phyloP scores from a whole-genome alignment of 2,329 filamentous ascomycete species.

The Chaetomiaceae sp. region DNA sequence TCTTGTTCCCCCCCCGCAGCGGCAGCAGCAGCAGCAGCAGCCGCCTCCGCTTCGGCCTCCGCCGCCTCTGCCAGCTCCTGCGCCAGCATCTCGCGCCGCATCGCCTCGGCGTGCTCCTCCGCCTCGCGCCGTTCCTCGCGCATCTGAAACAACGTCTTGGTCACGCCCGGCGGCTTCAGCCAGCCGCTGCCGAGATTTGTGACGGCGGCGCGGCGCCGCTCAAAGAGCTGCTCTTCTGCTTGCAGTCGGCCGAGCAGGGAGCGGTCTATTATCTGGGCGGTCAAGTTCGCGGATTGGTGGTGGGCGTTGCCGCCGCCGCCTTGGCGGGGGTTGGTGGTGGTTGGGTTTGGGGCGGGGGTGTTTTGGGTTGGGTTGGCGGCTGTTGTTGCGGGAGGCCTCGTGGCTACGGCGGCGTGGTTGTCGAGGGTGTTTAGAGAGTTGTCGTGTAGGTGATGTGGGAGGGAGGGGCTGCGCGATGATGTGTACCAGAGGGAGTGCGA shows the following conservation, averaged over 20 bases:
- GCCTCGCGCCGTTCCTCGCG: constrained; percentile 85
- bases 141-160: constrained; percentile 86
- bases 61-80: constrained; percentile 65
- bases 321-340: background rate
- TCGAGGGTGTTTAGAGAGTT: background rate
- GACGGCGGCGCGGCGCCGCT: constrained; percentile 74
- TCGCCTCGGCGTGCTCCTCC: constrained; percentile 74
- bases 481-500: constrained; percentile 72
- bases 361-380: constrained; percentile 12
- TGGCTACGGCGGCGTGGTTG: background rate
- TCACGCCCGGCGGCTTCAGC: constrained; percentile 82
- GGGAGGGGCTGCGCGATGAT: constrained; percentile 52
- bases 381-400: no score
- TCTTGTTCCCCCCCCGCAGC: constrained; percentile 48
- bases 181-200: constrained; percentile 83
- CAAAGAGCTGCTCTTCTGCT: constrained; percentile 71
- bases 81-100: constrained; percentile 65
- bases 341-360: constrained; percentile 3
- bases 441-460: background rate
- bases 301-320: background rate
- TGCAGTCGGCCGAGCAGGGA: constrained; percentile 65
- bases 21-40: constrained; percentile 37
- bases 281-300: constrained; percentile 2
- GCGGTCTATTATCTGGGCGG: constrained; percentile 40
- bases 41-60: constrained; percentile 44